phyloP scores from a whole-genome alignment of 768 basidiomycete genomes.

The Auricularia cornea region DNA sequence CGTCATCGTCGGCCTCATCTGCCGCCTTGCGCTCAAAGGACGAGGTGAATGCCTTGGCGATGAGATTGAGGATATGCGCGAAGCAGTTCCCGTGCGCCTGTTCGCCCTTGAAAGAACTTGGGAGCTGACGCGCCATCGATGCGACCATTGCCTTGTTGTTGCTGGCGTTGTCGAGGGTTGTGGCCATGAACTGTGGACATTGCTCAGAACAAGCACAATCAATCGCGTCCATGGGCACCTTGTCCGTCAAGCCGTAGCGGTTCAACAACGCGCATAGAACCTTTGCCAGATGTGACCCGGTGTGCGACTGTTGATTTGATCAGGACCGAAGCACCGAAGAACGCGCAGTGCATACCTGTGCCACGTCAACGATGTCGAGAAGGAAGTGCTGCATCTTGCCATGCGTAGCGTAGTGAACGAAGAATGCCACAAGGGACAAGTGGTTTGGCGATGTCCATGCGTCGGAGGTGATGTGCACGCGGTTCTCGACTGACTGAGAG shows the following conservation, averaged over 20 bases:
- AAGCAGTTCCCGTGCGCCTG: conserved; percentile 28
- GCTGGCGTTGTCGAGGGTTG: background rate
- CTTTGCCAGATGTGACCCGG: background rate
- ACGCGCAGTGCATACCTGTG: background rate
- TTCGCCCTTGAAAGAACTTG: background rate
- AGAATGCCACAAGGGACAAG: conserved; percentile 21
- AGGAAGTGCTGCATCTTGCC: conserved; percentile 19
- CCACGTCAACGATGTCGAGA: conserved; percentile 13
- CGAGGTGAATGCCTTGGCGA: conserved; percentile 23
- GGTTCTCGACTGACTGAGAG: background rate
- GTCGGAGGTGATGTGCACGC: conserved; percentile 23
- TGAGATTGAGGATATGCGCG: conserved; percentile 30
- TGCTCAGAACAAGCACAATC: background rate
- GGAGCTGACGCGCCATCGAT: background rate
- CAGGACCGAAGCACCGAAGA: background rate
- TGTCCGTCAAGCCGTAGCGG: background rate
- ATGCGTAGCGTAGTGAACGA: conserved; percentile 25
- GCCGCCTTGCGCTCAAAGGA: conserved; percentile 27
- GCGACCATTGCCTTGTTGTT: background rate
- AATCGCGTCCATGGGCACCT: no score
- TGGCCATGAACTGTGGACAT: background rate
- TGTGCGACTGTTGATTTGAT: background rate
- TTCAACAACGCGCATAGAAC: background rate
- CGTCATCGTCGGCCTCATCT: background rate
- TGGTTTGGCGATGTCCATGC: conserved; percentile 33